Evolutionary conservation across 768 basidiomycete genomes (phyloP).

Genomic region (Tulasnella sp.): DNA sequence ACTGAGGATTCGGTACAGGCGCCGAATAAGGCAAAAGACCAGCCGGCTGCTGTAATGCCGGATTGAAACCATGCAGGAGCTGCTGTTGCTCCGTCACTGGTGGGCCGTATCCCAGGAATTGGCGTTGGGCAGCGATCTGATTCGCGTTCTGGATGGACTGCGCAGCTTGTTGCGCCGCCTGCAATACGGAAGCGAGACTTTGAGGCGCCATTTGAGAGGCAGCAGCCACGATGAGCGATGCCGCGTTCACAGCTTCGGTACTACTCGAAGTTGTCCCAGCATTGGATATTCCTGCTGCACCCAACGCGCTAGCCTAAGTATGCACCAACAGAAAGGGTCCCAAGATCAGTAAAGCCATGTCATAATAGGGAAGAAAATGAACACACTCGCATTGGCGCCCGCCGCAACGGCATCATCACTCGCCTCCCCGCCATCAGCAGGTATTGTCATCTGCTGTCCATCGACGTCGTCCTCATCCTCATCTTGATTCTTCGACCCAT

Average conservation of each 20-base stretch:
- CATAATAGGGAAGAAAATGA: too few species aligned
- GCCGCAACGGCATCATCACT: not conserved
- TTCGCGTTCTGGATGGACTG: not conserved
- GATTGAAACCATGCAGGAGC: not conserved
- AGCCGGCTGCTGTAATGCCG: not conserved
- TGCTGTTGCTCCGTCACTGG: not conserved
- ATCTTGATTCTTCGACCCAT: not conserved
- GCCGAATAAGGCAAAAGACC: not conserved
- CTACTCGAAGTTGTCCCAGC: too few species aligned
- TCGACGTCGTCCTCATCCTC: conserved; percentile 12
- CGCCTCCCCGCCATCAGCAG: not conserved
- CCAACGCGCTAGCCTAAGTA: too few species aligned
- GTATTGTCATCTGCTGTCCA: conserved; percentile 6
- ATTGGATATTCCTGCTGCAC: too few species aligned
- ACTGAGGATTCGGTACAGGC: not conserved
- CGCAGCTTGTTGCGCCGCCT: conserved; percentile 13
- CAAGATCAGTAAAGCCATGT: too few species aligned
- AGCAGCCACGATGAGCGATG: conserved; percentile 12
- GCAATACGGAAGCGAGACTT: conserved; percentile 12
- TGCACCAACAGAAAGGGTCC: too few species aligned
- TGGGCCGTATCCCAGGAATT: conserved; percentile 1
- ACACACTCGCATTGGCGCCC: not conserved
- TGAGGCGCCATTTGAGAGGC: conserved; percentile 13
- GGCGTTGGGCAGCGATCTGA: not conserved
- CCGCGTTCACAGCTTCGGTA: conserved; percentile 7